A percentile compares a stretch with the other conserved stretches of the same genome.
phyloP scores from a whole-genome alignment of 306 rosid species.

The Senna tora region DNA sequence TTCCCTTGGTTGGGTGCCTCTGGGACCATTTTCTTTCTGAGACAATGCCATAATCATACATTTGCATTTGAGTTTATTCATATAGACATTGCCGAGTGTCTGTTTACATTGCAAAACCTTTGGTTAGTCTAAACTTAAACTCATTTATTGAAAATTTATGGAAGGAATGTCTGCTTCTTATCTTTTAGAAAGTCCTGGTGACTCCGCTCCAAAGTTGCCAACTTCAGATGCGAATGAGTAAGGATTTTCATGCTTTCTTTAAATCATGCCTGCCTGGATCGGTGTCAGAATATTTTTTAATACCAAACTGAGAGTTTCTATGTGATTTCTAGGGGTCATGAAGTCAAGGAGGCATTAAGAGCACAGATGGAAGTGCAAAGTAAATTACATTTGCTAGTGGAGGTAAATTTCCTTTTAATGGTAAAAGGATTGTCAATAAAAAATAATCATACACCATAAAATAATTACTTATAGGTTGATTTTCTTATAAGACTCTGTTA shows the following conservation, averaged over 20 bases:
- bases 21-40: not conserved
- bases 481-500: no score
- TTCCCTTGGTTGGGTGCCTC: not conserved
- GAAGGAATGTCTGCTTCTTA: slow-evolving; percentile 15
- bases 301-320: not conserved
- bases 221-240: slow-evolving; percentile 16
- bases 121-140: not conserved
- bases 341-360: slow-evolving; percentile 16
- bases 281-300: not conserved
- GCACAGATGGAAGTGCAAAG: slow-evolving; percentile 25
- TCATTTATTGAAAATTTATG: not conserved
- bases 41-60: not conserved
- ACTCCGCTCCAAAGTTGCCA: slow-evolving; percentile 12
- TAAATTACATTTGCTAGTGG: slow-evolving; percentile 7
- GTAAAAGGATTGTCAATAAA: not conserved
- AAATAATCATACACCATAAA: not conserved
- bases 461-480: no score
- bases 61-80: not conserved
- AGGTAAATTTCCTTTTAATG: not conserved
- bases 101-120: not conserved
- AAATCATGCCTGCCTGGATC: not conserved
- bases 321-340: not conserved
- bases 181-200: slow-evolving; percentile 4
- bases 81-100: not conserved
- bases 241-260: not conserved